These are phyloP conservation scores for Colletotrichum destructivum DNA, from an alignment of 2,329 filamentous ascomycete species.

Conservation along the genomic window DNA sequence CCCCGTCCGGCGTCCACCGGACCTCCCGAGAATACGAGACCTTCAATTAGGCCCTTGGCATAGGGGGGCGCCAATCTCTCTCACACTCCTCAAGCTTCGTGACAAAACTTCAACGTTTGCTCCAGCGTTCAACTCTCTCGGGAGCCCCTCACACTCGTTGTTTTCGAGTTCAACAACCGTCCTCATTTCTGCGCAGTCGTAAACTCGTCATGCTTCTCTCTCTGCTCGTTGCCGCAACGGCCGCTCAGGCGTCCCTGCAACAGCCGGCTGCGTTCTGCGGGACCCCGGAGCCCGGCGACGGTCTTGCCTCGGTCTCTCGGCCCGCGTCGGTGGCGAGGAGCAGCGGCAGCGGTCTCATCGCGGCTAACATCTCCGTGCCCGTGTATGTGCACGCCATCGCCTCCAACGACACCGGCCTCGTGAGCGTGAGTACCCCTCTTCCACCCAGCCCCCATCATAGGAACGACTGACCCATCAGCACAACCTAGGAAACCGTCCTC, in stretches of 20 bases:
- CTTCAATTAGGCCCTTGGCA: not conserved
- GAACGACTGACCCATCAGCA: not conserved
- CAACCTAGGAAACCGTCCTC: slow-evolving; percentile 42
- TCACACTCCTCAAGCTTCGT: too few relatives aligned
- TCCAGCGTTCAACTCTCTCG: not conserved
- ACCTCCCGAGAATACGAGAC: not conserved
- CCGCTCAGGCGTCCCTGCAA: not conserved
- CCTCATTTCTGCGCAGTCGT: not conserved
- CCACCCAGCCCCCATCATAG: not conserved
- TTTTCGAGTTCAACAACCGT: not conserved
- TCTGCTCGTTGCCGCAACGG: not conserved
- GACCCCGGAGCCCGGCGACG: not conserved
- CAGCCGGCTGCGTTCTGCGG: not conserved
- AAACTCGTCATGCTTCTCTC: not conserved
- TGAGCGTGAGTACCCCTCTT: not conserved
- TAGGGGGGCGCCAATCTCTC: not conserved
- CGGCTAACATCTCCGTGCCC: not conserved
- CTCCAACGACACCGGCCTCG: not conserved
- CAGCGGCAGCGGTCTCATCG: not conserved
- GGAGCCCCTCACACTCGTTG: not conserved
- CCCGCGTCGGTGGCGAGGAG: too few relatives aligned
- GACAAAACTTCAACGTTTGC: too few relatives aligned
- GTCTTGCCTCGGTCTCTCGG: not conserved
- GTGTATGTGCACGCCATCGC: slow-evolving; percentile 4
- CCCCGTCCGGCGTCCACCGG: not conserved